phyloP scores from a whole-genome alignment of 192 early-diverging fungal genomes.

The Dissophora globulifera region DNA sequence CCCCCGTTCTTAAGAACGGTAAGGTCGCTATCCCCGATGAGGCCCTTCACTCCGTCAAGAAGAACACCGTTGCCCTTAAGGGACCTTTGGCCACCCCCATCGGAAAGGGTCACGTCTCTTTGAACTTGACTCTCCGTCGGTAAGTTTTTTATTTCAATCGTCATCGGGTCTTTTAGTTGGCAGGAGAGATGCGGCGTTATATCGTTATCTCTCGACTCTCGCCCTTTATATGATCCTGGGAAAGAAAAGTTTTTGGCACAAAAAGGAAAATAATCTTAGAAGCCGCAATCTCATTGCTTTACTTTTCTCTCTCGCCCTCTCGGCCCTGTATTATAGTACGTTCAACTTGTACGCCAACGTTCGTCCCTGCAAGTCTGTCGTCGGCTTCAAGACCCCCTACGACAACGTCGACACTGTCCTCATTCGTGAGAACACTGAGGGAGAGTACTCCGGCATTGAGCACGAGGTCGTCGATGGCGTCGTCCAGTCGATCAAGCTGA shows the following conservation, averaged over 20 bases:
- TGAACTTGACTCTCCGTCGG: slow-evolving; percentile 84
- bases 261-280: not conserved
- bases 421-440: slow-evolving; percentile 99
- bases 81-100: slow-evolving; percentile 96
- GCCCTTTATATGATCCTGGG: no score
- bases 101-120: slow-evolving; percentile 98
- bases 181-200: no score
- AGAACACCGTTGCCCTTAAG: slow-evolving; percentile 98
- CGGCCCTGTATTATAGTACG: slow-evolving; percentile 60
- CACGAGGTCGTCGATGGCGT: slow-evolving; percentile 95
- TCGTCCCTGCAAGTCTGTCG: slow-evolving; percentile 97
- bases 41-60: slow-evolving; percentile 89
- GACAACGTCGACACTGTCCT: slow-evolving; percentile 97
- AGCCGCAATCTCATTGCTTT: not conserved
- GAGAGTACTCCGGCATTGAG: slow-evolving; percentile 99
- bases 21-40: slow-evolving; percentile 94
- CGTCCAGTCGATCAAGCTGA: slow-evolving; percentile 99
- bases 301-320: no score
- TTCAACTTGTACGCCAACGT: slow-evolving; percentile 99
- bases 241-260: not conserved
- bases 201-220: no score
- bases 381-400: slow-evolving; percentile 96
- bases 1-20: slow-evolving; percentile 91
- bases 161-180: no score
- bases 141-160: slow-evolving; percentile 14